A percentile compares a stretch with the other conserved stretches of the same genome.
Conservation (phyloP, 805 yeast species). For the Saccharomycopsis microspora region DNA sequence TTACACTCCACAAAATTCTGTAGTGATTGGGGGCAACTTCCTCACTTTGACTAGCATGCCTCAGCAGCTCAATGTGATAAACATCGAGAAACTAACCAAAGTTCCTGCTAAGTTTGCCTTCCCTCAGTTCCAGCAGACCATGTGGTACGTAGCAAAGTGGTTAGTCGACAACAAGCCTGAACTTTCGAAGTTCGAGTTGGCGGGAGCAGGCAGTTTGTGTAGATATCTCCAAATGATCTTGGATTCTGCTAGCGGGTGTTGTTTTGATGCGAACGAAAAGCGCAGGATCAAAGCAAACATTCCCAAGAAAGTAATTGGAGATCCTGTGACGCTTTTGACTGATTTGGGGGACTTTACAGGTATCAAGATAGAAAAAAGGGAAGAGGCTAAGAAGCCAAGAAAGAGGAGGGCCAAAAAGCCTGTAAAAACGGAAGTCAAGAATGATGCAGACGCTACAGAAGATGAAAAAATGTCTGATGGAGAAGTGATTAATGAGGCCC, state of each 20-base stretch:
- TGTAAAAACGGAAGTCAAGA: too few species aligned
- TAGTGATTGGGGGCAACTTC: slow-evolving; percentile 84
- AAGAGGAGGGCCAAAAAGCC: too few species aligned
- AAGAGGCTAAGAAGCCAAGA: too few species aligned
- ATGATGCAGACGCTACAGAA: too few species aligned
- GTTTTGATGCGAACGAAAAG: slow-evolving; percentile 7
- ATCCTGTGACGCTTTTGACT: neutral
- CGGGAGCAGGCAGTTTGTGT: neutral
- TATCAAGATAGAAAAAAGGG: too few species aligned
- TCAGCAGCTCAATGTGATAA: slow-evolving; percentile 49
- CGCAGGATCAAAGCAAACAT: neutral
- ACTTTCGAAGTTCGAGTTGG: neutral
- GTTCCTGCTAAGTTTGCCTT: slow-evolving; percentile 71
- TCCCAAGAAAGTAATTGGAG: slow-evolving; percentile 9
- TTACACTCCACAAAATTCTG: slow-evolving; percentile 66
- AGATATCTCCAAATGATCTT: slow-evolving; percentile 2
- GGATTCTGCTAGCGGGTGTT: slow-evolving; percentile 3
- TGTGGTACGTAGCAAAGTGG: slow-evolving; percentile 37
- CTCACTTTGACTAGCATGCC: slow-evolving; percentile 52
- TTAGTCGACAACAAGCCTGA: neutral
- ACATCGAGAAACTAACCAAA: slow-evolving; percentile 53
- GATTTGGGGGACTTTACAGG: neutral
- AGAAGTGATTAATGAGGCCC: too few species aligned
- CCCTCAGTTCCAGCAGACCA: slow-evolving; percentile 60
- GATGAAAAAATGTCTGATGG: too few species aligned